Evolutionary conservation across 2,329 filamentous ascomycete species (phyloP).

Genomic region (Alternaria angustiovoidea): DNA sequence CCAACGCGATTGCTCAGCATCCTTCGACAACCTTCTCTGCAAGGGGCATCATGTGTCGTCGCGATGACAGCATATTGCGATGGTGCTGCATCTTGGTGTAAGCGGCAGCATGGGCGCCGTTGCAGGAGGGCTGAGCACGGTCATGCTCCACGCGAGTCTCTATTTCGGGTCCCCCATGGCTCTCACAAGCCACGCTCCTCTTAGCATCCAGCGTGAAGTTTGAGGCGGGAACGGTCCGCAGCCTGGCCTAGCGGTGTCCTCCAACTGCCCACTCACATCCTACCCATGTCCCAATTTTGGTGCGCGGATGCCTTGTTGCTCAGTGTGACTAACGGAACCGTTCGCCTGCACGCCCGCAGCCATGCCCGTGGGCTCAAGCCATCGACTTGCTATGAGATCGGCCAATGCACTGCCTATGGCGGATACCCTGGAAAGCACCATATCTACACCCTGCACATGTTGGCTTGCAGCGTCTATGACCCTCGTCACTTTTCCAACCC

Average conservation of each 20-base stretch:
- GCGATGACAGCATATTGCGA: slow-evolving; percentile 30
- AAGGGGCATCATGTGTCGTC: slow-evolving; percentile 15
- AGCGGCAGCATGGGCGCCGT: slow-evolving; percentile 38
- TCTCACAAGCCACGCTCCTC: slow-evolving; percentile 42
- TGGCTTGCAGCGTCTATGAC: slow-evolving; percentile 43
- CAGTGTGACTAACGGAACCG: slow-evolving; percentile 45
- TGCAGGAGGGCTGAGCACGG: slow-evolving; percentile 45
- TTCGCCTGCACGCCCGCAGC: slow-evolving; percentile 47
- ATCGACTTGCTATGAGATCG: slow-evolving; percentile 31
- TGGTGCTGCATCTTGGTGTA: slow-evolving; percentile 35
- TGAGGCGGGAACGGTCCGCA: slow-evolving; percentile 51
- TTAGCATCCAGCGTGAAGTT: slow-evolving; percentile 42
- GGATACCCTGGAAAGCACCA: slow-evolving; percentile 26
- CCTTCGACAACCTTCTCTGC: slow-evolving; percentile 9
- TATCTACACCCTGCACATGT: slow-evolving; percentile 34
- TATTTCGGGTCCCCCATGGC: slow-evolving; percentile 39
- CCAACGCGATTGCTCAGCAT: slow-evolving; percentile 13
- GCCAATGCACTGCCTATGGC: slow-evolving; percentile 41
- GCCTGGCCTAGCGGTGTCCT: slow-evolving; percentile 39
- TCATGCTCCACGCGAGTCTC: slow-evolving; percentile 31
- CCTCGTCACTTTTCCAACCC: slow-evolving; percentile 25
- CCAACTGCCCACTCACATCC: slow-evolving; percentile 27
- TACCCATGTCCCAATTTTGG: slow-evolving; percentile 41
- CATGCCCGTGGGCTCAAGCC: slow-evolving; percentile 48
- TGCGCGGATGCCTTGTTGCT: slow-evolving; percentile 37